A percentile compares a stretch with the other conserved stretches of the same genome.
phyloP scores from a whole-genome alignment of 257 asterid genomes.

The Fraxinus americana region DNA sequence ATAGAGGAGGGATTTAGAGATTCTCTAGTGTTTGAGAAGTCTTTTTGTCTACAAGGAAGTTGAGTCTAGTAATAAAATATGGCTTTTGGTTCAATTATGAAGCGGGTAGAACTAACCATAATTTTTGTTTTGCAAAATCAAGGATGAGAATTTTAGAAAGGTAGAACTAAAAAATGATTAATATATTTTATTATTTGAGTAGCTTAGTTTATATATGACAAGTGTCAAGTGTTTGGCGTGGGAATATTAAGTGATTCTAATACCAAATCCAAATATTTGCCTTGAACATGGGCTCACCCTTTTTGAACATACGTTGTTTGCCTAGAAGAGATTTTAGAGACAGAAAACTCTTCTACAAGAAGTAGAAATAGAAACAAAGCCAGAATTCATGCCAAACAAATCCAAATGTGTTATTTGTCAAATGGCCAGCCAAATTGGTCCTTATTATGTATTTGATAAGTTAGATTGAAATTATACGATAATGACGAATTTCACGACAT shows the following conservation, averaged over 20 bases:
- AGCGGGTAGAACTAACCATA: constrained; percentile 35
- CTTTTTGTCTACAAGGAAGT: constrained; percentile 13
- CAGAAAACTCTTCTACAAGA: too few relatives aligned
- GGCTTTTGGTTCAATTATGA: constrained; percentile 36
- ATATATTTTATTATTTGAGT: neutral
- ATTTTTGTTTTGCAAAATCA: neutral
- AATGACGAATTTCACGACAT: too few relatives aligned
- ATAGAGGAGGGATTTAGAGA: neutral
- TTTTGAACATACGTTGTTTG: too few relatives aligned
- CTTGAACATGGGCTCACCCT: too few relatives aligned
- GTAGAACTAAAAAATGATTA: neutral
- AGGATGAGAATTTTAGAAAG: neutral
- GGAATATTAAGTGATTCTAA: neutral
- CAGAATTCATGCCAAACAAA: too few relatives aligned
- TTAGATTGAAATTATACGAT: too few relatives aligned
- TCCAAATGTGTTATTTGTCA: too few relatives aligned
- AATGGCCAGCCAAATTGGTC: too few relatives aligned
- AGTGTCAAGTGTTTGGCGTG: neutral
- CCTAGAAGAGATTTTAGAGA: too few relatives aligned
- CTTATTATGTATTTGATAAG: neutral
- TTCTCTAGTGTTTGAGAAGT: neutral
- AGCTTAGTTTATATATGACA: neutral
- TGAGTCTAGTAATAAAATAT: constrained; percentile 18
- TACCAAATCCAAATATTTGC: neutral
- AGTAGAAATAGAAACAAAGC: too few relatives aligned